A percentile compares a stretch with the other conserved stretches of the same genome.
These are phyloP conservation scores for Brassica rapa DNA, from an alignment of 345 rosid genomes.

Conservation along the genomic window DNA sequence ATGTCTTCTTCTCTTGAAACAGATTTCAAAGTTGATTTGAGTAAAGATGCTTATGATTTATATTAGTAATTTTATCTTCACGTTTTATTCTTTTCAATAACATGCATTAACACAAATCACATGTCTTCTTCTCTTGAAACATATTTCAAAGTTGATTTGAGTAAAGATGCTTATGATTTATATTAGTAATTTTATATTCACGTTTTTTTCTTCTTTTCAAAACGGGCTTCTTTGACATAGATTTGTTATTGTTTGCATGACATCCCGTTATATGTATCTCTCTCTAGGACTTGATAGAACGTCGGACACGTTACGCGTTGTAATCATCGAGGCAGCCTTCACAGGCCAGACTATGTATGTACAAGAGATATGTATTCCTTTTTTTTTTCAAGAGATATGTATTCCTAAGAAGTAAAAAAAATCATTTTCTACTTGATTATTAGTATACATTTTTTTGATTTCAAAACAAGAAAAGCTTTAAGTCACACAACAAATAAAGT, in stretches of 20 bases:
- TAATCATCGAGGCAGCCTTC: background rate
- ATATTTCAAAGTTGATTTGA: background rate
- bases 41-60: background rate
- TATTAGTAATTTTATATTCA: background rate
- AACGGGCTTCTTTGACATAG: background rate
- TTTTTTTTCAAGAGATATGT: background rate
- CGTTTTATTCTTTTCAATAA: background rate
- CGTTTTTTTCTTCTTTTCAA: background rate
- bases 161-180: background rate
- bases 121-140: background rate
- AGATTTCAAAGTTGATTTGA: background rate
- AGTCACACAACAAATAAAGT: background rate
- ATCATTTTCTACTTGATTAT: background rate
- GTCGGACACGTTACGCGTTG: background rate
- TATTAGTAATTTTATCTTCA: background rate
- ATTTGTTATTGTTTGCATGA: background rate
- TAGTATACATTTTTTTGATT: background rate
- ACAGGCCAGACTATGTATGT: background rate
- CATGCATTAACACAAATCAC: conserved; percentile 9
- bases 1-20: background rate
- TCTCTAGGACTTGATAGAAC: background rate
- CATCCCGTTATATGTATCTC: background rate
- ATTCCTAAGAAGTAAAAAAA: background rate
- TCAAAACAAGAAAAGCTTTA: background rate
- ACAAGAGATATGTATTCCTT: background rate